A percentile compares a stretch with the other conserved stretches of the same genome.
Conservation (phyloP, 306 rosid genomes). For the Myrica gale region DNA sequence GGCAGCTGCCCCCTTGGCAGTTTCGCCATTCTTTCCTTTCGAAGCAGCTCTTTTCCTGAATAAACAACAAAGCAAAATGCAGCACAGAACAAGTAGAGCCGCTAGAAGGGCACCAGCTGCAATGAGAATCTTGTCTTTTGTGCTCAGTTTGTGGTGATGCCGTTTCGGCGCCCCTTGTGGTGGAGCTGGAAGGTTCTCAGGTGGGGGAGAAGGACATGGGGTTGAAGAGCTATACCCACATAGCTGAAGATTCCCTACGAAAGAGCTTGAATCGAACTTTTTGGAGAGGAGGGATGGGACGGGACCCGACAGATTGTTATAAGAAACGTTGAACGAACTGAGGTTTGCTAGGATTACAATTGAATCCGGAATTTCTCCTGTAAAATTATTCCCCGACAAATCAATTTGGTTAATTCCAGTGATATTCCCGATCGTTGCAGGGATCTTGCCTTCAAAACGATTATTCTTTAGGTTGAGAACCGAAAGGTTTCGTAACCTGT, state of each 20-base stretch:
- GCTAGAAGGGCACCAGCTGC: slow-evolving; percentile 71
- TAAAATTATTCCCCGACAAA: slow-evolving; percentile 59
- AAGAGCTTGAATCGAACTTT: slow-evolving; percentile 84
- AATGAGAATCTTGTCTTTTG: slow-evolving; percentile 78
- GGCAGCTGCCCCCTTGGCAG: slow-evolving; percentile 37
- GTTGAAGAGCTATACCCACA: slow-evolving; percentile 67
- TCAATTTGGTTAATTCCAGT: slow-evolving; percentile 60
- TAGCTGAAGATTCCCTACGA: slow-evolving; percentile 69
- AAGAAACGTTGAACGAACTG: slow-evolving; percentile 74
- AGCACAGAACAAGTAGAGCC: slow-evolving; percentile 67
- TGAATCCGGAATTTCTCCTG: slow-evolving; percentile 70
- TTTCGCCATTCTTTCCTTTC: slow-evolving; percentile 44
- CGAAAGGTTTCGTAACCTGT: slow-evolving; percentile 55
- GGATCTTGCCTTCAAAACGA: slow-evolving; percentile 68
- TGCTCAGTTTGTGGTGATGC: slow-evolving; percentile 55
- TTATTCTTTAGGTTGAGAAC: slow-evolving; percentile 62
- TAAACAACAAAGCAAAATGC: slow-evolving; percentile 67
- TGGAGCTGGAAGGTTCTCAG: slow-evolving; percentile 53
- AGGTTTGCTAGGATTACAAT: slow-evolving; percentile 53
- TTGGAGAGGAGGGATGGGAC: slow-evolving; percentile 65
- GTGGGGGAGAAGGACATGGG: slow-evolving; percentile 55
- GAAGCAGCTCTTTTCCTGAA: slow-evolving; percentile 56
- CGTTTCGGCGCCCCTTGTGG: slow-evolving; percentile 35
- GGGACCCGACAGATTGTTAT: slow-evolving; percentile 80
- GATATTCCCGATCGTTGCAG: slow-evolving; percentile 68